Conservation (phyloP, 192 early-diverging fungal species). For the Coemansia aciculifera region DNA sequence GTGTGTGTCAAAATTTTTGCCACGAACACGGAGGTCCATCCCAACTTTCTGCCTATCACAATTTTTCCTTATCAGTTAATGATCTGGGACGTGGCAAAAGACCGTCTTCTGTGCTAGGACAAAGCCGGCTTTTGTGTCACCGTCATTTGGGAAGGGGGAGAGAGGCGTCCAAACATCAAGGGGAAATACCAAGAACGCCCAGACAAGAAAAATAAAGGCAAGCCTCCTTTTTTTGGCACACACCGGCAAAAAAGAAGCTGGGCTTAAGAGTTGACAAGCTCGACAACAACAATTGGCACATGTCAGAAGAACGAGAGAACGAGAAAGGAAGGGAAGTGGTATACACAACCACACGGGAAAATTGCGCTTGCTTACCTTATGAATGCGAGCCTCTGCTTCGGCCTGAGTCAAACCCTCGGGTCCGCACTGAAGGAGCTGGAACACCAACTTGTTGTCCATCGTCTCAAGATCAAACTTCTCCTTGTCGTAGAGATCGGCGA, state of each 20-base stretch:
- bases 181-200: slow-evolving; percentile 8
- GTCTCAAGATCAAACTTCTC: slow-evolving; percentile 78
- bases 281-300: background rate
- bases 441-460: slow-evolving; percentile 73
- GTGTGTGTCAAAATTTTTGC: background rate
- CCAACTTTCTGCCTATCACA: background rate
- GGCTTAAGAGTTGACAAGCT: background rate
- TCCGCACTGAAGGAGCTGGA: slow-evolving; percentile 66
- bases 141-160: background rate
- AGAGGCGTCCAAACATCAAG: slow-evolving; percentile 6
- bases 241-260: background rate
- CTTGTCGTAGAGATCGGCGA: slow-evolving; percentile 78
- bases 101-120: slow-evolving; percentile 6
- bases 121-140: slow-evolving; percentile 11
- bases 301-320: background rate
- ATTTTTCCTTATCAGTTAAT: background rate
- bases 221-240: slow-evolving; percentile 3
- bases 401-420: slow-evolving; percentile 63
- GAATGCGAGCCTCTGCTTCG: slow-evolving; percentile 64
- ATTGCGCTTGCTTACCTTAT: slow-evolving; percentile 47
- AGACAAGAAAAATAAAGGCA: slow-evolving; percentile 2
- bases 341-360: background rate
- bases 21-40: background rate
- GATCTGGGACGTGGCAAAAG: slow-evolving; percentile 1
- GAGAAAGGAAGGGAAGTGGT: background rate